phyloP scores from a whole-genome alignment of 345 rosid species.

The Boechera retrofracta region DNA sequence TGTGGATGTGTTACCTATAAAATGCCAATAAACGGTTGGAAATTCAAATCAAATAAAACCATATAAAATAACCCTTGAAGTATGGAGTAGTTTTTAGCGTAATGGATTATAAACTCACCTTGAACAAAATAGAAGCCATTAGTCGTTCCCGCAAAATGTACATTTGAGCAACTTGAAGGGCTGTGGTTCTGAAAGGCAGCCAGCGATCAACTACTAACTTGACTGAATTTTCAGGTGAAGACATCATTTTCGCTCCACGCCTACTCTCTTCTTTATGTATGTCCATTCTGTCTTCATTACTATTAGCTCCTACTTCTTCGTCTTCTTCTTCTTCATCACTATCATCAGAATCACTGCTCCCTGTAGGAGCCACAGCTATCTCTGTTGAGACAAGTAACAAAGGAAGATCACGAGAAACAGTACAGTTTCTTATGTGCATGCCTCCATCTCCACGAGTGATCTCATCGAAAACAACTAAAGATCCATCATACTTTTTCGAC shows the following conservation, averaged over 20 bases:
- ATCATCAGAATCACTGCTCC: slow-evolving; percentile 40
- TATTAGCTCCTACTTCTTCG: slow-evolving; percentile 50
- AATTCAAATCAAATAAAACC: not conserved
- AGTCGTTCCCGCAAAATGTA: slow-evolving; percentile 87
- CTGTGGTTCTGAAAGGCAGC: slow-evolving; percentile 73
- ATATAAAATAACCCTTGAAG: not conserved
- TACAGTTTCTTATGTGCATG: slow-evolving; percentile 73
- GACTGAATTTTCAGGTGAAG: slow-evolving; percentile 77
- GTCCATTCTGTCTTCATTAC: slow-evolving; percentile 59
- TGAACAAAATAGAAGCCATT: slow-evolving; percentile 74
- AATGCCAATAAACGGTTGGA: slow-evolving; percentile 3
- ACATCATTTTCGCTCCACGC: slow-evolving; percentile 59
- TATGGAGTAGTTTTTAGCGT: not conserved
- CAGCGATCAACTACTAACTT: slow-evolving; percentile 75
- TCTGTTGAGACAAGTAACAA: slow-evolving; percentile 75
- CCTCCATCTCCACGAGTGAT: slow-evolving; percentile 86
- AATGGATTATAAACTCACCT: slow-evolving; percentile 47
- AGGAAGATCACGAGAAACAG: slow-evolving; percentile 74
- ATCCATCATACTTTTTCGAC: slow-evolving; percentile 47
- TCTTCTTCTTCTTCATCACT: slow-evolving; percentile 54
- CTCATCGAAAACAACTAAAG: slow-evolving; percentile 82
- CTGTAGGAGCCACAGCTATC: slow-evolving; percentile 76
- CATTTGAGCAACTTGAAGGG: slow-evolving; percentile 87
- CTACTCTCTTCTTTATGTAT: slow-evolving; percentile 40
- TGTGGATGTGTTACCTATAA: slow-evolving; percentile 72